These are phyloP conservation scores for Phoenix roebelenii DNA, from an alignment of 176 grass and related monocot genomes.

Conservation along the genomic window DNA sequence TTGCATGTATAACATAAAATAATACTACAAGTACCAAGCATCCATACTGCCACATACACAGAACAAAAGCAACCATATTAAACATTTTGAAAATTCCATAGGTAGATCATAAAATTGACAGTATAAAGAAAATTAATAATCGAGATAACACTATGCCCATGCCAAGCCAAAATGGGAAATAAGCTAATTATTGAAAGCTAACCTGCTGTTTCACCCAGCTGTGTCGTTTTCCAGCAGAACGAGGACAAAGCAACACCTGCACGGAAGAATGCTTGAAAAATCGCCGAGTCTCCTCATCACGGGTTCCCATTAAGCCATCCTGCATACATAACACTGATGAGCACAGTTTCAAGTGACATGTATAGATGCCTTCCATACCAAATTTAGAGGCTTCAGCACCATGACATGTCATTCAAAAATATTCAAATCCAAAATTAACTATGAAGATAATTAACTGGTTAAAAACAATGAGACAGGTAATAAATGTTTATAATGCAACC, in stretches of 20 bases:
- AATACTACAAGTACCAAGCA: too few species aligned
- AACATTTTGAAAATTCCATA: too few species aligned
- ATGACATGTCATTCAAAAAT: conserved; percentile 10
- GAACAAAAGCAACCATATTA: too few species aligned
- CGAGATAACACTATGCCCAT: not conserved
- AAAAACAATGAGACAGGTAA: not conserved
- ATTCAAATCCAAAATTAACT: not conserved
- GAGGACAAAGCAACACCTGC: conserved; percentile 64
- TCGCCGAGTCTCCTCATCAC: conserved; percentile 56
- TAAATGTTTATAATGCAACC: not conserved
- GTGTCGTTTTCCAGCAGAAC: conserved; percentile 64
- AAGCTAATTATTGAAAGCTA: conserved; percentile 1
- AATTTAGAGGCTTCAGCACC: conserved; percentile 13
- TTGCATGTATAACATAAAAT: too few species aligned
- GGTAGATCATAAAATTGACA: too few species aligned
- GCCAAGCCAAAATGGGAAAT: not conserved
- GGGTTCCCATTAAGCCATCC: conserved; percentile 70
- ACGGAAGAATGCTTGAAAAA: conserved; percentile 98
- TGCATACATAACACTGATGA: conserved; percentile 19
- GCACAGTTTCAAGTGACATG: not conserved
- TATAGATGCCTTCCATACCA: too few species aligned
- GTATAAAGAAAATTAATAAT: too few species aligned
- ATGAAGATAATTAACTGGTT: not conserved
- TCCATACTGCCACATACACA: too few species aligned
- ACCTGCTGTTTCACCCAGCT: conserved; percentile 80